A percentile compares a stretch with the other conserved stretches of the same genome.
phyloP scores from a whole-genome alignment of 371 early-diverging fungal genomes.

The Parasitella parasitica region DNA sequence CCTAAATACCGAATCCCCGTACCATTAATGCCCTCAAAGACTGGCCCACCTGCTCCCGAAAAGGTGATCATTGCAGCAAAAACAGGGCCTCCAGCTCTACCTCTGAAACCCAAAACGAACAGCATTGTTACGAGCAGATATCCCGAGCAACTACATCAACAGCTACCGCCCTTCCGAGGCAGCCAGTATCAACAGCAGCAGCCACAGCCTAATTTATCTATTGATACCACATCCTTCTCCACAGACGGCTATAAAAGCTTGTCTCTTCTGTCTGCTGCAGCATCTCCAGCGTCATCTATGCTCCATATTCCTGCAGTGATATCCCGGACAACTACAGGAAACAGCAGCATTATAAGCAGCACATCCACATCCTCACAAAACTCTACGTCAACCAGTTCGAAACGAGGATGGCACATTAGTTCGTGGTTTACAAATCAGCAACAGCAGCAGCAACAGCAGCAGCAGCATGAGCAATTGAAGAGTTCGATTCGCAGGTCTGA shows the following conservation, averaged over 20 bases:
- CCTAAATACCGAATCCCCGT: slow-evolving; percentile 14
- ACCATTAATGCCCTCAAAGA: slow-evolving; percentile 22
- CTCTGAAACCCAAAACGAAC: slow-evolving; percentile 14
- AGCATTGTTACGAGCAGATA: neutral
- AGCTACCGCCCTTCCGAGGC: neutral
- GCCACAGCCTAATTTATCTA: neutral
- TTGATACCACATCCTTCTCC: neutral
- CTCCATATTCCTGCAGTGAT: slow-evolving; percentile 19
- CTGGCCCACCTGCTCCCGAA: slow-evolving; percentile 22
- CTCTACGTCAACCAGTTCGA: slow-evolving; percentile 13
- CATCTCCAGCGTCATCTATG: slow-evolving; percentile 8
- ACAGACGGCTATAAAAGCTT: neutral
- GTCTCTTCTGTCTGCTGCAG: neutral
- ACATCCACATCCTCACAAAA: slow-evolving; percentile 25
- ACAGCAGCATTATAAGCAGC: slow-evolving; percentile 22
- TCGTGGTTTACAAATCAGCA: slow-evolving; percentile 18
- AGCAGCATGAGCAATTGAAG: slow-evolving; percentile 12
- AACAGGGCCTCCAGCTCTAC: slow-evolving; percentile 28
- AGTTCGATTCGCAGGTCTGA: slow-evolving; percentile 15
- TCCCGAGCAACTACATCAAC: neutral
- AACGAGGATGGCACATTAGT: slow-evolving; percentile 26
- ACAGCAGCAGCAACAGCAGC: slow-evolving; percentile 16
- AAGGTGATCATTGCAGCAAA: slow-evolving; percentile 19
- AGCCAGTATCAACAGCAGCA: neutral
- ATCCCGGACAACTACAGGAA: slow-evolving; percentile 26